Percentiles rank a stretch among this genome's conserved stretches.
Conservation (phyloP, 495 filamentous ascomycete genomes). For the Trichocladium antarcticum region DNA sequence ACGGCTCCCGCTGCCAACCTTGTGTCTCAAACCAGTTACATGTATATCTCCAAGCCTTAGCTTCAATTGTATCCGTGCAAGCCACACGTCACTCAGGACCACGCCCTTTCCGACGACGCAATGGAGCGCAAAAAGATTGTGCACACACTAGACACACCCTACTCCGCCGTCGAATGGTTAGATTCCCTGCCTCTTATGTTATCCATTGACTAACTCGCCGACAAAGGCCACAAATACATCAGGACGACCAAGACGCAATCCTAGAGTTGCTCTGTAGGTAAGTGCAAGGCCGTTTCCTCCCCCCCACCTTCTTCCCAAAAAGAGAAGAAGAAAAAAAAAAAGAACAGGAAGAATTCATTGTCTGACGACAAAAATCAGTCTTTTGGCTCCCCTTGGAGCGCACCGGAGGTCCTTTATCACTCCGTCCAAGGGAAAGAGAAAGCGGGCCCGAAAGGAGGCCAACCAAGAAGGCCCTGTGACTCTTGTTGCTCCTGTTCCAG, state of each 20-base stretch:
- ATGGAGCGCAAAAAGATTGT: conserved; percentile 26
- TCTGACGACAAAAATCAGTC: too few species aligned
- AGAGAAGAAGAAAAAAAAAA: too few species aligned
- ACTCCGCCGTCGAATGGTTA: conserved; percentile 22
- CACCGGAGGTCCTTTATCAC: conserved; percentile 38
- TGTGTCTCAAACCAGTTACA: too few species aligned
- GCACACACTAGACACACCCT: conserved; percentile 27
- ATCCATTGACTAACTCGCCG: background rate
- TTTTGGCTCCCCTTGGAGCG: conserved; percentile 46
- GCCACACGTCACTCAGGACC: too few species aligned
- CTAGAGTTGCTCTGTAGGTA: conserved; percentile 47
- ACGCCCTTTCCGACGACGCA: background rate
- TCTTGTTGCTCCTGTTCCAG: conserved; percentile 31
- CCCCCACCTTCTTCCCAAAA: background rate
- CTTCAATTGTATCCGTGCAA: too few species aligned
- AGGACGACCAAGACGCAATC: conserved; percentile 42
- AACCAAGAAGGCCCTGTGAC: background rate
- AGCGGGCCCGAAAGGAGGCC: conserved; percentile 25
- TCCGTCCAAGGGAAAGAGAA: conserved; percentile 45
- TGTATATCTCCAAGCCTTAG: too few species aligned
- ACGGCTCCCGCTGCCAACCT: too few species aligned
- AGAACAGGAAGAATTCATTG: too few species aligned
- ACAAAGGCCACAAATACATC: conserved; percentile 39
- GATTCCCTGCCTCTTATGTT: background rate
- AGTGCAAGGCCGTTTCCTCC: conserved; percentile 9